Evolutionary conservation across 1,284 basidiomycete genomes (phyloP).

Genomic region (Ganoderma leucocontextum): DNA sequence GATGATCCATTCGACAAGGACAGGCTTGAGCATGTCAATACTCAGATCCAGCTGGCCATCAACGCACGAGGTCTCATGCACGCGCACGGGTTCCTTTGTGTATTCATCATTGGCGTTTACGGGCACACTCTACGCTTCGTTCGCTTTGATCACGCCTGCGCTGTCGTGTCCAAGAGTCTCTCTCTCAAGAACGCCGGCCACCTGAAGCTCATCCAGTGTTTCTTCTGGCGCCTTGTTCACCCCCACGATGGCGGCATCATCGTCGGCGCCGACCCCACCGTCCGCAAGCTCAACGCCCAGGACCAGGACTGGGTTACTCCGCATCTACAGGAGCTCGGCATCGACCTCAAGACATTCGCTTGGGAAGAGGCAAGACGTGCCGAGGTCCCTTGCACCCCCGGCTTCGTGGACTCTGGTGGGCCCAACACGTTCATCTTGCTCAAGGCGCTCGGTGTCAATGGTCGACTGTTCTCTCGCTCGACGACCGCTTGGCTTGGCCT

Average conservation of each 20-base stretch:
- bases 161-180: slow-evolving; percentile 14
- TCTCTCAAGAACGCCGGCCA: slow-evolving; percentile 11
- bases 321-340: slow-evolving; percentile 1
- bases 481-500: slow-evolving; percentile 23
- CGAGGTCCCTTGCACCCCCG: slow-evolving; percentile 11
- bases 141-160: slow-evolving; percentile 29
- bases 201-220: slow-evolving; percentile 16
- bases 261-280: slow-evolving; percentile 26
- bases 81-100: slow-evolving; percentile 23
- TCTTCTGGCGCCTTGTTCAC: slow-evolving; percentile 31
- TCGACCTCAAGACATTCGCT: neutral
- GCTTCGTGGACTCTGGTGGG: neutral
- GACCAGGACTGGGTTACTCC: slow-evolving; percentile 13
- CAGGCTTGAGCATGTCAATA: neutral
- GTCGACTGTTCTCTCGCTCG: slow-evolving; percentile 25
- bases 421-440: slow-evolving; percentile 14
- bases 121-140: slow-evolving; percentile 27
- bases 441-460: slow-evolving; percentile 19
- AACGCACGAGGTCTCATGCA: slow-evolving; percentile 26
- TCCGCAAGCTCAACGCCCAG: slow-evolving; percentile 1
- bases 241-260: slow-evolving; percentile 16
- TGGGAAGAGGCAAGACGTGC: slow-evolving; percentile 10
- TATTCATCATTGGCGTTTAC: slow-evolving; percentile 29
- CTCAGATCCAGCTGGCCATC: slow-evolving; percentile 21
- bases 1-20: slow-evolving; percentile 17